These are phyloP conservation scores for Xylaria sp. DNA, from an alignment of 495 filamentous ascomycete genomes.

Conservation along the genomic window DNA sequence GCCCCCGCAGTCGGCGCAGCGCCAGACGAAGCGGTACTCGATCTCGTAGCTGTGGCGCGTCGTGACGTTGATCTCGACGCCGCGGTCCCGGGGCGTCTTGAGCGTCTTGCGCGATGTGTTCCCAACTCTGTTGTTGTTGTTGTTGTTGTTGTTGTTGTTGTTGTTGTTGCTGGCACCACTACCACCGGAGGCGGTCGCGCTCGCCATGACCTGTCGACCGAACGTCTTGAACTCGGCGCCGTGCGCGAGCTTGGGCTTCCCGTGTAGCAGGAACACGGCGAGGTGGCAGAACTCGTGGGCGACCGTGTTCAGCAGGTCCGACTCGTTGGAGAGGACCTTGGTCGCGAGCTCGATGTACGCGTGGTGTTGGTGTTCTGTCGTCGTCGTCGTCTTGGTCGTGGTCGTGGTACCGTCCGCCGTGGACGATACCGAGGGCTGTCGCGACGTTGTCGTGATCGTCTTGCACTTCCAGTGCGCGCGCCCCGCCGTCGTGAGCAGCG, in stretches of 20 bases:
- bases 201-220: conserved; percentile 47
- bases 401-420: background rate
- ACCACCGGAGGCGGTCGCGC: conserved; percentile 52
- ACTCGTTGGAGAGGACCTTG: conserved; percentile 79
- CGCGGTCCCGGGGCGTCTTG: conserved; percentile 28
- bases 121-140: too few species aligned
- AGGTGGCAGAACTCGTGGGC: conserved; percentile 97
- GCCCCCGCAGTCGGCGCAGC: conserved; percentile 69
- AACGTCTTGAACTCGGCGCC: conserved; percentile 83
- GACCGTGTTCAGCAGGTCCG: conserved; percentile 82
- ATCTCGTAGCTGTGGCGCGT: conserved; percentile 90
- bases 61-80: conserved; percentile 68
- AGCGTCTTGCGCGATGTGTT: background rate
- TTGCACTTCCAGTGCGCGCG: conserved; percentile 81
- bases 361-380: conserved; percentile 58
- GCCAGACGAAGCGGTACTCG: conserved; percentile 88
- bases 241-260: conserved; percentile 73
- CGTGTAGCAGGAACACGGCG: conserved; percentile 81
- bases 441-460: conserved; percentile 42
- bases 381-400: conserved; percentile 17
- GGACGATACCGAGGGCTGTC: conserved; percentile 34
- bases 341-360: conserved; percentile 87
- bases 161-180: too few species aligned
- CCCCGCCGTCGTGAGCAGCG: conserved; percentile 84
- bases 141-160: too few species aligned